Conservation (phyloP, 805 yeast species). For the Grigorovia humatica region DNA sequence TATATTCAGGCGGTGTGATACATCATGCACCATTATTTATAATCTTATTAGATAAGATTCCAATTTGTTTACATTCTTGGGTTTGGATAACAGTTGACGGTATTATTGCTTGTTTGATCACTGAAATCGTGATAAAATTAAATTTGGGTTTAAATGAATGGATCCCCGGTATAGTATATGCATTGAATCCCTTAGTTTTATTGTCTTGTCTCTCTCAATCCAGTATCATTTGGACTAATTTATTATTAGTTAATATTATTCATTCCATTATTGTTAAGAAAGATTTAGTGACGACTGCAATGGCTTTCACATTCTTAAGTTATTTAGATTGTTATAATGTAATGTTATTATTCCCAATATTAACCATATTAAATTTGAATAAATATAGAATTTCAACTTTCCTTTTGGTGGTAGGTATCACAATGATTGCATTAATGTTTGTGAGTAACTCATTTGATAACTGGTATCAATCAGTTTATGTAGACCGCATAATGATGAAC, state of each 20-base stretch:
- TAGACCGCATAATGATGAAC: slow-evolving; percentile 45
- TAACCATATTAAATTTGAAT: slow-evolving; percentile 1
- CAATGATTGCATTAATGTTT: neutral
- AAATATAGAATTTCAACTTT: neutral
- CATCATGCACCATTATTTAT: slow-evolving; percentile 74
- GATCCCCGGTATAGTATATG: slow-evolving; percentile 51
- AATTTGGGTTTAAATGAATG: slow-evolving; percentile 10
- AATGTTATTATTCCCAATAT: slow-evolving; percentile 45
- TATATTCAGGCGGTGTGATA: slow-evolving; percentile 77
- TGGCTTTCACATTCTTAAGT: slow-evolving; percentile 38
- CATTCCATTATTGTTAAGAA: slow-evolving; percentile 35
- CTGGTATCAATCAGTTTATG: slow-evolving; percentile 23
- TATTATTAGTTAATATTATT: slow-evolving; percentile 41
- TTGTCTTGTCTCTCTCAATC: slow-evolving; percentile 61
- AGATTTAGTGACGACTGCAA: slow-evolving; percentile 20
- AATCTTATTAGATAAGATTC: neutral
- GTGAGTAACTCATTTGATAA: neutral
- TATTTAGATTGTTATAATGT: slow-evolving; percentile 56
- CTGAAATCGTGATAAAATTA: slow-evolving; percentile 20
- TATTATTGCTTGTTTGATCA: slow-evolving; percentile 43
- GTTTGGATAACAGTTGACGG: slow-evolving; percentile 54
- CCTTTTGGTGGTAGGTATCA: neutral
- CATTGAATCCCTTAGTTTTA: slow-evolving; percentile 73
- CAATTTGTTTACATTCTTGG: slow-evolving; percentile 10
- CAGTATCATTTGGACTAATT: slow-evolving; percentile 49